Evolutionary conservation across 2,329 filamentous ascomycete species (phyloP).

Genomic region (Albifimbria verrucaria): DNA sequence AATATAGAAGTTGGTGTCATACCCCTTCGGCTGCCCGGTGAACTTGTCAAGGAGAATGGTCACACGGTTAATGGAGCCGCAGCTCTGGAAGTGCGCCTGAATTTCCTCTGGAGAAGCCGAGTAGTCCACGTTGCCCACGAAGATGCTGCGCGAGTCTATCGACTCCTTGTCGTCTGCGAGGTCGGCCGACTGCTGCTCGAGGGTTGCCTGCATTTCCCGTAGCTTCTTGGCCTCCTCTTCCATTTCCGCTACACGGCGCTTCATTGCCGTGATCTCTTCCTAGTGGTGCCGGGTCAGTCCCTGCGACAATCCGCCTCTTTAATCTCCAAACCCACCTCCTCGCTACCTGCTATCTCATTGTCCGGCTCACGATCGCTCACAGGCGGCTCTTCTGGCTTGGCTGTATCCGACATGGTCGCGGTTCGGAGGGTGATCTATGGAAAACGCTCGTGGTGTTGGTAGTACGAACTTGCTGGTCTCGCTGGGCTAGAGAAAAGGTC

Average conservation of each 20-base stretch:
- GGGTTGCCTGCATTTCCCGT: constrained; percentile 78
- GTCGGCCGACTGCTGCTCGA: constrained; percentile 82
- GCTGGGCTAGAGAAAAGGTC: too few relatives aligned
- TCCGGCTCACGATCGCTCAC: constrained; percentile 25
- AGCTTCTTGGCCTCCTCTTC: constrained; percentile 85
- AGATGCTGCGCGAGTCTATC: constrained; percentile 91
- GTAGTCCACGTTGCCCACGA: constrained; percentile 98
- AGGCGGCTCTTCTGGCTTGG: constrained; percentile 27
- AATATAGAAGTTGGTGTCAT: constrained; percentile 33
- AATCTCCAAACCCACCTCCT: constrained; percentile 33
- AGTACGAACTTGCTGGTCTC: too few relatives aligned
- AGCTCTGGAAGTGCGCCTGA: constrained; percentile 96
- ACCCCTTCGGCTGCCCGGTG: constrained; percentile 99
- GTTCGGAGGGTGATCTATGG: constrained; percentile 3
- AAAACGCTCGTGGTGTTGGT: too few relatives aligned
- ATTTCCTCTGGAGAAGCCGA: constrained; percentile 93
- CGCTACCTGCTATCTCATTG: constrained; percentile 25
- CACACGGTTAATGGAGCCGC: constrained; percentile 94
- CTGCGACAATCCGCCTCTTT: constrained; percentile 22
- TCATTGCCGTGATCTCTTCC: constrained; percentile 86
- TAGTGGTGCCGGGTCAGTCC: constrained; percentile 35
- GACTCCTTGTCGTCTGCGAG: constrained; percentile 93
- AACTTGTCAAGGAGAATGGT: constrained; percentile 98
- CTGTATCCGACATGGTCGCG: constrained; percentile 28
- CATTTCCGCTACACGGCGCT: constrained; percentile 83